Base-by-base conservation (phyloP, 1,284 basidiomycete genomes). In the Leccinum griseonigrum region DNA sequence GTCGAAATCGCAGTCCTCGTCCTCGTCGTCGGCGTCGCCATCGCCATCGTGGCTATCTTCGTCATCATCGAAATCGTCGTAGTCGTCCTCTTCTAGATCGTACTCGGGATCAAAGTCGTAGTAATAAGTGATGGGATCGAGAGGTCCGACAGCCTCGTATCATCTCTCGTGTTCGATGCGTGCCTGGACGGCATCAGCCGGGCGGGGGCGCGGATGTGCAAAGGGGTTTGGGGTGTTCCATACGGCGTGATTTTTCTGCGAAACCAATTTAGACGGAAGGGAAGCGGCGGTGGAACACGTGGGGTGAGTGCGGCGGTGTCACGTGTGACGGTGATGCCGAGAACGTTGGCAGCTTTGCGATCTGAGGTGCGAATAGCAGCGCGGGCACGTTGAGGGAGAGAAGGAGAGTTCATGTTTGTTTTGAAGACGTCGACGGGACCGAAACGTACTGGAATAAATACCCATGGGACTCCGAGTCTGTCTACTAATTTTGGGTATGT, bases 171-270 rank as follows among this genome's bases (percentile, higher is more conserved):
- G 56, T 0, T 28, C 38, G 2, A 66, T 54, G 22, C 66, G 60
- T 1, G 50, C 36, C 0, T 68, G 58, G 5, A 63, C 16, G 36
- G 31, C 6, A 7, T 28, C 26, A 28, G 8, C 14, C 1, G 50
- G 50, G 11, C 14, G 26, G 26, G 26, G 50, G 26, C 16, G 50
- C 3, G 26, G 13, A 9, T 3, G 28, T 10, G 26, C 50, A 26
- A 71, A 71, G 0, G 69, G 69, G 56, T 73, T 46, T 1, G 13
- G 16, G 8, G 56, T 53, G 60, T 70, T 66, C 69, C 69, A 70
- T 5, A 63, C 60, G 51, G 11, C 11, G 26, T 5, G 18, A 14
- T 8, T 8, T 54, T 54, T 3, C 6, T 54, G 18, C 53, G 29
- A 40, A 26, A 32, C 22, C 50, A 46, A 11, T 13, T 4, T 28